These are phyloP conservation scores for Trichoderma aggressivum DNA, from an alignment of 2,329 filamentous ascomycete species.

Conservation along the genomic window DNA sequence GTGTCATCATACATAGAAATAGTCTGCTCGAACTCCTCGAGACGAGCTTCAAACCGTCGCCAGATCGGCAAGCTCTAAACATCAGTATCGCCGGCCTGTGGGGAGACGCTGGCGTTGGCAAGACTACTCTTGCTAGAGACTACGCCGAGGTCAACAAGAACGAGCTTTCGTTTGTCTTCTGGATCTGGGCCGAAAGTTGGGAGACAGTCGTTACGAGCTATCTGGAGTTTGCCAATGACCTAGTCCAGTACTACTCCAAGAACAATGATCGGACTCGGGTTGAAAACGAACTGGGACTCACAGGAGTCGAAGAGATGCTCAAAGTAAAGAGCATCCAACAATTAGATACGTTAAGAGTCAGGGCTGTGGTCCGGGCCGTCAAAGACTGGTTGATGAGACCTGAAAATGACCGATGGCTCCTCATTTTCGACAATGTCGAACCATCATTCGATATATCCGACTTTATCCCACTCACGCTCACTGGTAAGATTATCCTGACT, in stretches of 20 bases:
- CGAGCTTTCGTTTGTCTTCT: constrained; percentile 27
- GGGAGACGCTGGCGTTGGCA: constrained; percentile 25
- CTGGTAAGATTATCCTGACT: constrained; percentile 27
- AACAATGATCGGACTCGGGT: constrained; percentile 20
- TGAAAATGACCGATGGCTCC: constrained; percentile 26
- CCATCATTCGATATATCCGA: constrained; percentile 27
- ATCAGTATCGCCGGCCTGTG: constrained; percentile 26
- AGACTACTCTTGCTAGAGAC: constrained; percentile 26
- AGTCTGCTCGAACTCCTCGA: constrained; percentile 23
- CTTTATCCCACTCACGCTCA: constrained; percentile 27
- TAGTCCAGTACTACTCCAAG: constrained; percentile 25
- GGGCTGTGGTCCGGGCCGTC: constrained; percentile 26
- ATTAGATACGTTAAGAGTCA: constrained; percentile 24
- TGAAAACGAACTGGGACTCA: constrained; percentile 26
- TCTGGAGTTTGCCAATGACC: constrained; percentile 24
- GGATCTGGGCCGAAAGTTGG: constrained; percentile 29
- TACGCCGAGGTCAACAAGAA: constrained; percentile 25
- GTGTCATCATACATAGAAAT: constrained; percentile 20
- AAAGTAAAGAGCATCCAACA: constrained; percentile 25
- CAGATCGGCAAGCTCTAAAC: constrained; percentile 16
- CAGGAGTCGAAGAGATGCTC: constrained; percentile 27
- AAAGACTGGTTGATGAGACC: constrained; percentile 29
- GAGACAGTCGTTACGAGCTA: constrained; percentile 28
- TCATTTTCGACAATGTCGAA: constrained; percentile 27
- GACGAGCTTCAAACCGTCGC: constrained; percentile 17